Conservation (phyloP, 495 filamentous ascomycete species). For the Amniculicola lignicola region DNA sequence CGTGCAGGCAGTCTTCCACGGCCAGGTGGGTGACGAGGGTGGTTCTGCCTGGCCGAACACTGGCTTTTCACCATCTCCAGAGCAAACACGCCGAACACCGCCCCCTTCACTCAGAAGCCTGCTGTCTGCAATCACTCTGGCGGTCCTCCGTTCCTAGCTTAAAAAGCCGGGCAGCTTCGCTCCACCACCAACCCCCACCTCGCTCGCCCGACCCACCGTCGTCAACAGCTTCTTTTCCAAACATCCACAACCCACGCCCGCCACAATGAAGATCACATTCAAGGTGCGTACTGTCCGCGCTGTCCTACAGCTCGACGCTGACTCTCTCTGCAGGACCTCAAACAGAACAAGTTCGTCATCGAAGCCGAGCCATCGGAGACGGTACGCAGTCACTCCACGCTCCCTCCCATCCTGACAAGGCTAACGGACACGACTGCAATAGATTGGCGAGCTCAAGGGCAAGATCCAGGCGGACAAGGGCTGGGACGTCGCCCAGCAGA, state of each 20-base stretch:
- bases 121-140: too few species aligned
- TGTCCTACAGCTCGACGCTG: background rate
- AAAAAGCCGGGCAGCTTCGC: too few species aligned
- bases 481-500: constrained; percentile 82
- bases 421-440: background rate
- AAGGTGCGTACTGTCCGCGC: constrained; percentile 53
- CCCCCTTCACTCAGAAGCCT: too few species aligned
- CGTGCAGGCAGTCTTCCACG: too few species aligned
- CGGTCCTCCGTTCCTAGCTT: too few species aligned
- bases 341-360: constrained; percentile 95
- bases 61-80: too few species aligned
- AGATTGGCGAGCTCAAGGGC: constrained; percentile 86
- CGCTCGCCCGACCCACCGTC: constrained; percentile 6
- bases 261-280: constrained; percentile 80
- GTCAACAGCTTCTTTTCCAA: constrained; percentile 7
- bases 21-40: too few species aligned
- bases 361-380: constrained; percentile 90
- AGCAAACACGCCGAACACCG: too few species aligned
- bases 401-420: constrained; percentile 1
- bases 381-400: constrained; percentile 56
- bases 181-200: constrained; percentile 11
- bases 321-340: constrained; percentile 65
- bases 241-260: background rate
- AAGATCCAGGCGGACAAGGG: constrained; percentile 86
- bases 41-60: too few species aligned